A percentile compares a stretch with the other conserved stretches of the same genome.
These are phyloP conservation scores for Calocera viscosa DNA, from an alignment of 768 basidiomycete species.

Conservation along the genomic window DNA sequence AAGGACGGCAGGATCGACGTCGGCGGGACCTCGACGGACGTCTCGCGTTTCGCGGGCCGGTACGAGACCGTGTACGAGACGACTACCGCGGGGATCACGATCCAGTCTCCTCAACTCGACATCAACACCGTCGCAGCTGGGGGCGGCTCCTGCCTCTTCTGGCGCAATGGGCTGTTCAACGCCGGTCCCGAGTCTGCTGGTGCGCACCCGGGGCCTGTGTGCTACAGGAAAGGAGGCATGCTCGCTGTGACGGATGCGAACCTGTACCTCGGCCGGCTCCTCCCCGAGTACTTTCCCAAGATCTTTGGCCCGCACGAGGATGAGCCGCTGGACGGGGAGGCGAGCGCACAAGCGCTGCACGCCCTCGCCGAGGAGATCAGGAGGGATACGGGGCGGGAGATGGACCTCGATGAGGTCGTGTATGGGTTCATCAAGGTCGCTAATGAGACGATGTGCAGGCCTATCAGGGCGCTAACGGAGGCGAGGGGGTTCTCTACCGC, in stretches of 20 bases:
- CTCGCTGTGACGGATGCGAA: constrained; percentile 91
- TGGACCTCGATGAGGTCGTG: constrained; percentile 69
- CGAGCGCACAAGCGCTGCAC: constrained; percentile 56
- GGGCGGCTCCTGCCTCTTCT: constrained; percentile 80
- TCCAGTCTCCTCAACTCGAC: constrained; percentile 85
- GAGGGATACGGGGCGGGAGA: constrained; percentile 37
- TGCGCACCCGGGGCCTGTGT: constrained; percentile 85
- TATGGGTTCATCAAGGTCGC: constrained; percentile 93
- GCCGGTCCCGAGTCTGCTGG: constrained; percentile 90
- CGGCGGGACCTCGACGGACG: constrained; percentile 93
- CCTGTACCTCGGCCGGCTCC: constrained; percentile 71
- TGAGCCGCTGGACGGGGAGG: constrained; percentile 67
- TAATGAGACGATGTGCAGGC: constrained; percentile 92
- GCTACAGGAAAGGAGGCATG: constrained; percentile 84
- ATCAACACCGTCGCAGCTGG: constrained; percentile 96
- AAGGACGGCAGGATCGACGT: constrained; percentile 56
- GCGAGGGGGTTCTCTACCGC: constrained; percentile 73
- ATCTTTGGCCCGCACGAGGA: constrained; percentile 86
- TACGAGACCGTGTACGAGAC: constrained; percentile 93
- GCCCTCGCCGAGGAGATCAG: constrained; percentile 55
- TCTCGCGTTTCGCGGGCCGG: constrained; percentile 80
- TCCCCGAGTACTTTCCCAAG: constrained; percentile 87
- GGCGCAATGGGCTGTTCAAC: constrained; percentile 78
- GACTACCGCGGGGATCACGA: constrained; percentile 85
- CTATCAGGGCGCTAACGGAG: constrained; percentile 83